A percentile compares a stretch with the other conserved stretches of the same genome.
These are phyloP conservation scores for Hemileccinum rubropunctum DNA, from an alignment of 768 basidiomycete genomes.

Conservation along the genomic window DNA sequence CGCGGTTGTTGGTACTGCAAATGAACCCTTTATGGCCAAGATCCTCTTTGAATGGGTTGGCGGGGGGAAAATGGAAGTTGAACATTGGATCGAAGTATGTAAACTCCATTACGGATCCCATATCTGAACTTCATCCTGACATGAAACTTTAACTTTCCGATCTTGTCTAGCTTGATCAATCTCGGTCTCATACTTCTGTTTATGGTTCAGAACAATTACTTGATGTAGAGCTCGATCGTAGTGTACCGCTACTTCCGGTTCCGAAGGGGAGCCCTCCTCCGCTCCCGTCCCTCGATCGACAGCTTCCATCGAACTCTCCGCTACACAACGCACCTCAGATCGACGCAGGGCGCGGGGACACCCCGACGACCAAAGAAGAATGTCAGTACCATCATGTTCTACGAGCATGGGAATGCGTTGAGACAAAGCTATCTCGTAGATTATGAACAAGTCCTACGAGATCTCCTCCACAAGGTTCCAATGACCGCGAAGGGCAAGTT, in stretches of 20 bases:
- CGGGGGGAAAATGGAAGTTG: slow-evolving; percentile 42
- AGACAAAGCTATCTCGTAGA: slow-evolving; percentile 20
- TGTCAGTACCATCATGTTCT: slow-evolving; percentile 12
- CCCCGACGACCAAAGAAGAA: slow-evolving; percentile 10
- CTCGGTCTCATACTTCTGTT: slow-evolving; percentile 33
- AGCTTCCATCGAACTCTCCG: slow-evolving; percentile 2
- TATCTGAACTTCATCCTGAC: not conserved
- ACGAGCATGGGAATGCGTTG: not conserved
- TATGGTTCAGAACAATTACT: slow-evolving; percentile 50
- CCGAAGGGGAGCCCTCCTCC: slow-evolving; percentile 18
- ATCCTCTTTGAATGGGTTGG: slow-evolving; percentile 42
- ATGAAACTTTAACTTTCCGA: not conserved
- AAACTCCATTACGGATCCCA: not conserved
- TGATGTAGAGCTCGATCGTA: slow-evolving; percentile 47
- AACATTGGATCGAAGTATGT: slow-evolving; percentile 53
- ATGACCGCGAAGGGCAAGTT: slow-evolving; percentile 42
- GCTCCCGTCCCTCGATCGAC: slow-evolving; percentile 29
- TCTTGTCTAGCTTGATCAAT: slow-evolving; percentile 41
- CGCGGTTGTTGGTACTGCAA: slow-evolving; percentile 38
- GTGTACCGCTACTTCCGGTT: slow-evolving; percentile 37
- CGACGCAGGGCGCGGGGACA: not conserved
- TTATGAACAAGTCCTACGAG: slow-evolving; percentile 32
- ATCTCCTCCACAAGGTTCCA: slow-evolving; percentile 40
- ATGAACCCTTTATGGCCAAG: slow-evolving; percentile 45
- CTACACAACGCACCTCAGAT: not conserved